Base-by-base conservation (phyloP, 352 stramenopile species). In the Phytophthora europaea region DNA sequence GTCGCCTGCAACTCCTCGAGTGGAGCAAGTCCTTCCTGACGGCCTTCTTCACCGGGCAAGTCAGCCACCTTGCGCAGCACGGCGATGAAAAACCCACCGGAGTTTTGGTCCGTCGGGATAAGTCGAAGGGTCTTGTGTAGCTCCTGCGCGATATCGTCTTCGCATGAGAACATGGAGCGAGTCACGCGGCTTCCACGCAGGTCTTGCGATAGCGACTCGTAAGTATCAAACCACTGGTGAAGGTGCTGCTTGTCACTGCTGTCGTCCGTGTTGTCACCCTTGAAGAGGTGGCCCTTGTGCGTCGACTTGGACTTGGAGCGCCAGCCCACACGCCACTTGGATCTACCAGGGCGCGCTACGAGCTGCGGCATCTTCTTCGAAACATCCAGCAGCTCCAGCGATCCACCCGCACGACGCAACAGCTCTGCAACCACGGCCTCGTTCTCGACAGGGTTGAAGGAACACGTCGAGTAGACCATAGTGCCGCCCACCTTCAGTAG, bases 51-150 rank as follows among this genome's bases (percentile, higher is more conserved):
- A 10, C 84, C 83, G 2, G 89, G 89, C 31, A 95, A 67, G 52
- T 95, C 72, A 4, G 64, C 65, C 36, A 79, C 67, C 63, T 99
- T 99, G 43, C 85, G 76, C 26, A 99, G 86, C 34, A 99, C 88
- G n/a, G 94, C 93, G 47, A 99, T 91, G 78, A 99, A 99, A 77
- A 99, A 99, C 5, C 98, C 98, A 40, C 98, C 98, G 6, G 97
- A 99, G 78, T 99, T 97, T 66, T 99, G 92, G 75, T 99, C 97
- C 38, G 98, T 99, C 2, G 98, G 98, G 48, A 99, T 88, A 23
- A 99, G 83, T 12, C 98, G 92, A 72, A 98, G 82, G 51, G 98
- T 99, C 61, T 94, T 88, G 60, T 97, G 75, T 20, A 99, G 76
- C 36, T 95, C 66, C 16, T 80, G 9, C 2, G 70, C 62, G 8